Conservation (phyloP, 768 basidiomycete genomes). For the Boletus rubescentipes region DNA sequence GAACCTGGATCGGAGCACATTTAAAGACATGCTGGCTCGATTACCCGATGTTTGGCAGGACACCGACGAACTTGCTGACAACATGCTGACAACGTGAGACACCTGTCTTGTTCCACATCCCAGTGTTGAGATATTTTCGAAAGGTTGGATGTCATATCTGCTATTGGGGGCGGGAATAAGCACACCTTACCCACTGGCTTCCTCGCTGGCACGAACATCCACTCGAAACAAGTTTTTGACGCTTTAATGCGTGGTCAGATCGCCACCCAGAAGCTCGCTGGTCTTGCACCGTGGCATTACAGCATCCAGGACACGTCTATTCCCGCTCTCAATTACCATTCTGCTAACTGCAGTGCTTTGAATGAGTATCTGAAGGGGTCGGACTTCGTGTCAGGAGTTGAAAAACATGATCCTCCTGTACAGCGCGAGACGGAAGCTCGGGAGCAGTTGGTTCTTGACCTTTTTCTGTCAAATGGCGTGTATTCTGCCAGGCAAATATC, state of each 20-base stretch:
- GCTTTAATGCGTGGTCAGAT: slow-evolving; percentile 51
- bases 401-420: slow-evolving; percentile 39
- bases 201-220: slow-evolving; percentile 52
- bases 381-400: slow-evolving; percentile 40
- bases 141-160: slow-evolving; percentile 65
- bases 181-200: slow-evolving; percentile 53
- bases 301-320: slow-evolving; percentile 48
- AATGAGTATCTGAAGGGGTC: slow-evolving; percentile 42
- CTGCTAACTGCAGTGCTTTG: slow-evolving; percentile 34
- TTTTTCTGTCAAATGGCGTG: slow-evolving; percentile 56
- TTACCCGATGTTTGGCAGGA: slow-evolving; percentile 59
- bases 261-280: slow-evolving; percentile 36
- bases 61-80: slow-evolving; percentile 45
- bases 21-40: slow-evolving; percentile 50
- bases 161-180: slow-evolving; percentile 48
- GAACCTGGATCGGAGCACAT: slow-evolving; percentile 36
- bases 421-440: slow-evolving; percentile 54
- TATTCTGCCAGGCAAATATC: slow-evolving; percentile 49
- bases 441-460: slow-evolving; percentile 62
- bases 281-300: slow-evolving; percentile 52
- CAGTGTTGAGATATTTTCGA: not conserved
- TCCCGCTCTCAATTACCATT: slow-evolving; percentile 40
- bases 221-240: slow-evolving; percentile 51
- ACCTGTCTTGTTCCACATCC: not conserved
- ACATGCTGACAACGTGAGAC: slow-evolving; percentile 61